These are phyloP conservation scores for Candida glucosophila DNA, from an alignment of 1,139 yeast species.

Conservation along the genomic window DNA sequence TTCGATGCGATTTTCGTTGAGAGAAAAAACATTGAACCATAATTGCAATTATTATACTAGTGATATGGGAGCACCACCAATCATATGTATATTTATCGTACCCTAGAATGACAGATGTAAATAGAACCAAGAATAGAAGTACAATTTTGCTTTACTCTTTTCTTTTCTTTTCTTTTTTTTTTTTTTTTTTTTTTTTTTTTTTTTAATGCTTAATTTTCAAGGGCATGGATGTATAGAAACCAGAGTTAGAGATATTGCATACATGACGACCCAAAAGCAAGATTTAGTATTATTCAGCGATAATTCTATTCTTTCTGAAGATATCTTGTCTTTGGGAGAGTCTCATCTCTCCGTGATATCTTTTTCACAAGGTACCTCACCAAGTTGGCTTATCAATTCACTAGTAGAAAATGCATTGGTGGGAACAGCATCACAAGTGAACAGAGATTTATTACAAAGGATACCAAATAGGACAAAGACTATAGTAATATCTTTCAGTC, in stretches of 20 bases:
- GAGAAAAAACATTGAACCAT: too few species aligned
- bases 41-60: too few species aligned
- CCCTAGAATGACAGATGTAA: too few species aligned
- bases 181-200: too few species aligned
- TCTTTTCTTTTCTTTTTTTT: too few species aligned
- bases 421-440: slow-evolving; percentile 32
- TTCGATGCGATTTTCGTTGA: slow-evolving; percentile 26
- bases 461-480: slow-evolving; percentile 20
- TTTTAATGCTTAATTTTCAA: too few species aligned
- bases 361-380: slow-evolving; percentile 53
- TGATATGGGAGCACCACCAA: too few species aligned
- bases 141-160: too few species aligned
- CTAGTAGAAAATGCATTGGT: slow-evolving; percentile 35
- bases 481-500: slow-evolving; percentile 33
- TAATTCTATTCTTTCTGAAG: slow-evolving; percentile 34
- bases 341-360: slow-evolving; percentile 39
- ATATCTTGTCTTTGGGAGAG: slow-evolving; percentile 11
- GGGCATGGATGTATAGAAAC: too few species aligned
- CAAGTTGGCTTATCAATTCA: slow-evolving; percentile 55
- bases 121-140: too few species aligned
- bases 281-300: slow-evolving; percentile 52
- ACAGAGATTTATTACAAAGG: slow-evolving; percentile 21
- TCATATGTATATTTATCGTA: too few species aligned
- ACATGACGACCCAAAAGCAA: slow-evolving; percentile 50
- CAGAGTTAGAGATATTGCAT: too few species aligned